Conservation (phyloP, 2,329 filamentous ascomycete species). For the Fusarium camptoceras region DNA sequence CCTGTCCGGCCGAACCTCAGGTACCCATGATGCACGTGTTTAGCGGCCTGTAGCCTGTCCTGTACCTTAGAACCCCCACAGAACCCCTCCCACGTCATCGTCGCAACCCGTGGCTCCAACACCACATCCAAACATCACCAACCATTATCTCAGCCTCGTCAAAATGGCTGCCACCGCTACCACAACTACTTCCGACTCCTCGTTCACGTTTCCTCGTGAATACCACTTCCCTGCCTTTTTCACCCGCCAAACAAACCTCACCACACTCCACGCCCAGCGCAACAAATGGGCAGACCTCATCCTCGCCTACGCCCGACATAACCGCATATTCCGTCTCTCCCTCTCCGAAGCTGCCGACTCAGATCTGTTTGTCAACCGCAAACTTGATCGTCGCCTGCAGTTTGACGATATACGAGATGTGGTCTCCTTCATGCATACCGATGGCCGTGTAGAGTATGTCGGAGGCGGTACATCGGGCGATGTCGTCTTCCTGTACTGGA, state of each 20-base stretch:
- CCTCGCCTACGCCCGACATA: slow-evolving; percentile 82
- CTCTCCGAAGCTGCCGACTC: slow-evolving; percentile 67
- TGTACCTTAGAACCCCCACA: background rate
- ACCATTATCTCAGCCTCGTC: background rate
- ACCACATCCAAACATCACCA: slow-evolving; percentile 23
- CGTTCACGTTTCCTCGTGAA: slow-evolving; percentile 70
- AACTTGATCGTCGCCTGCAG: slow-evolving; percentile 63
- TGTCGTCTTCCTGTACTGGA: slow-evolving; percentile 84
- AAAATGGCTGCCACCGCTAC: slow-evolving; percentile 25
- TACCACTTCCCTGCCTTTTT: slow-evolving; percentile 89
- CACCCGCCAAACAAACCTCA: slow-evolving; percentile 80
- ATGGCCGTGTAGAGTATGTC: slow-evolving; percentile 76
- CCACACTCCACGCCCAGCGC: slow-evolving; percentile 80
- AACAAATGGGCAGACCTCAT: slow-evolving; percentile 89
- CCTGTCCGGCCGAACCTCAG: background rate
- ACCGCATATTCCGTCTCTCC: slow-evolving; percentile 80
- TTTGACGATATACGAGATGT: slow-evolving; percentile 67
- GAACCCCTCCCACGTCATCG: slow-evolving; percentile 38
- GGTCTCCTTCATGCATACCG: slow-evolving; percentile 68
- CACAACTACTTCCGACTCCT: slow-evolving; percentile 22
- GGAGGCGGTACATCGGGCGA: slow-evolving; percentile 51
- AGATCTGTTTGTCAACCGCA: slow-evolving; percentile 68
- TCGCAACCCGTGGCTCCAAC: slow-evolving; percentile 19
- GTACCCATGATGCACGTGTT: slow-evolving; percentile 26
- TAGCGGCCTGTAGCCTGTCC: background rate